Conservation (phyloP, 352 stramenopile genomes). For the Elongisporangium undulatum region DNA sequence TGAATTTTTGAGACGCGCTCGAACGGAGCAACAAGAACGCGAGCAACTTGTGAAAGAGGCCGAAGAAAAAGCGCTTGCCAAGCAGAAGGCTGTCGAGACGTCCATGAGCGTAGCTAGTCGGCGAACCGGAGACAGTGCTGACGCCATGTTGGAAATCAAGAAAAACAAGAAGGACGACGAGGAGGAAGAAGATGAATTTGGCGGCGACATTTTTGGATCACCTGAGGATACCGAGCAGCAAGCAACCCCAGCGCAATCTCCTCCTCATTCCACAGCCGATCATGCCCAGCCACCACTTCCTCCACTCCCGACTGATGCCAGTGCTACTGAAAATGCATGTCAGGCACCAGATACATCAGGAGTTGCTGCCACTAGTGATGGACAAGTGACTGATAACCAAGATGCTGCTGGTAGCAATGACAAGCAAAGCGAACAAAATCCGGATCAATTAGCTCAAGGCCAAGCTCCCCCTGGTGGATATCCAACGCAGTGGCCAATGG, state of each 20-base stretch:
- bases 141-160: conserved; percentile 84
- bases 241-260: conserved; percentile 11
- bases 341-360: background rate
- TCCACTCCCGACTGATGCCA: conserved; percentile 32
- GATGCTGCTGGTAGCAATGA: conserved; percentile 13
- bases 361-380: conserved; percentile 2
- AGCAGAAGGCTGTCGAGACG: conserved; percentile 69
- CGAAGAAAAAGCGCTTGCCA: conserved; percentile 74
- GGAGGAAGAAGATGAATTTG: conserved; percentile 83
- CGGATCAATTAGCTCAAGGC: conserved; percentile 9
- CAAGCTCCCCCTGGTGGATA: conserved; percentile 29
- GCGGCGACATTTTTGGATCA: conserved; percentile 78
- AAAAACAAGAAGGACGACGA: conserved; percentile 78
- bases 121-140: conserved; percentile 61
- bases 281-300: conserved; percentile 16
- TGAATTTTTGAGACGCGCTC: conserved; percentile 72
- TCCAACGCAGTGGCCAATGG: conserved; percentile 26
- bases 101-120: conserved; percentile 40
- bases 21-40: conserved; percentile 79
- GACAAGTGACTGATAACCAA: conserved; percentile 18
- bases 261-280: conserved; percentile 11
- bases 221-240: conserved; percentile 36
- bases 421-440: conserved; percentile 14
- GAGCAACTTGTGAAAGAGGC: conserved; percentile 83
- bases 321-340: conserved; percentile 1